Percentiles rank a stretch among this genome's conserved stretches.
Conservation (phyloP, 345 rosid genomes). For the Acer negundo region DNA sequence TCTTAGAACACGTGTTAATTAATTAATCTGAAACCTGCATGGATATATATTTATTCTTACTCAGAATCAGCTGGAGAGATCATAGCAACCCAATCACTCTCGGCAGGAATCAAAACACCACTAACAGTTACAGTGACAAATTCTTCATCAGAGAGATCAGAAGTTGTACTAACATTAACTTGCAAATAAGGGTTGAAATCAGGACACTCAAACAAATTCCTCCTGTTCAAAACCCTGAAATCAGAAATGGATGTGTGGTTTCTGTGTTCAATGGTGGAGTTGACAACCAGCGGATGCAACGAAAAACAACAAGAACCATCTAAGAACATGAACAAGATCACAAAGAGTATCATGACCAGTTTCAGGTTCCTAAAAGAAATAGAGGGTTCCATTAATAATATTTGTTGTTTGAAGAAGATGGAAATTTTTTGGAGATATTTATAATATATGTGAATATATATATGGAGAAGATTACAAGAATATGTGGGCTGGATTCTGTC, state of each 20-base stretch:
- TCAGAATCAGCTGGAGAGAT: conserved; percentile 54
- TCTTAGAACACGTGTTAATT: too few relatives aligned
- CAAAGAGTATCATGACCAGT: neutral
- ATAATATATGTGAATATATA: neutral
- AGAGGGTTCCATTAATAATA: neutral
- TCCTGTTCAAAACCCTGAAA: conserved; percentile 57
- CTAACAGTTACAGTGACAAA: conserved; percentile 44
- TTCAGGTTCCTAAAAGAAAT: neutral
- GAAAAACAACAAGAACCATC: conserved; percentile 6
- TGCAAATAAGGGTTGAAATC: conserved; percentile 31
- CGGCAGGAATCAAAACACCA: conserved; percentile 50
- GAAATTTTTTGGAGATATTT: neutral
- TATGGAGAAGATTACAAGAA: neutral
- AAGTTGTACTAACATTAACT: conserved; percentile 26
- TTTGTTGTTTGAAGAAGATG: neutral
- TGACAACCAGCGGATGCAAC: conserved; percentile 36
- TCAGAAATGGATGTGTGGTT: conserved; percentile 49
- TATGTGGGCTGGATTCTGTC: neutral
- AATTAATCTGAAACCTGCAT: neutral
- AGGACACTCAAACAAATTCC: conserved; percentile 37
- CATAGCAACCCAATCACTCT: conserved; percentile 62
- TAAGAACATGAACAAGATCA: neutral
- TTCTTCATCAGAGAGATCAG: conserved; percentile 36
- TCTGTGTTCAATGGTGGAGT: conserved; percentile 35
- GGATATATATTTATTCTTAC: conserved; percentile 28